Evolutionary conservation across 2,329 filamentous ascomycete species (phyloP).

Genomic region (Cladosporium velox): DNA sequence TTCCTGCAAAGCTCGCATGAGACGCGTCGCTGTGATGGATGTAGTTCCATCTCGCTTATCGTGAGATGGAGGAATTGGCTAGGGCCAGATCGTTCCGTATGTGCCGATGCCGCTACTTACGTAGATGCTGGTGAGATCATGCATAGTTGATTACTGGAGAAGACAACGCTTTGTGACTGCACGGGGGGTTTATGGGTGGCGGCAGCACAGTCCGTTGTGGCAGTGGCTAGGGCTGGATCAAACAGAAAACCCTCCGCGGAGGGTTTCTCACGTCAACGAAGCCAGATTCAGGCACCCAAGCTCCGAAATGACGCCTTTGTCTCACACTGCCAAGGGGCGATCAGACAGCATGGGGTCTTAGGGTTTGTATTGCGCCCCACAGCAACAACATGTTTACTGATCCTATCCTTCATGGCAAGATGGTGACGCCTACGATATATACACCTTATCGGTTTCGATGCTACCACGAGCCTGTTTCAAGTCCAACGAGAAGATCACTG

Average conservation of each 20-base stretch:
- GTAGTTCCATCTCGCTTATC: constrained; percentile 1
- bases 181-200: not conserved
- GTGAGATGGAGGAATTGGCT: not conserved
- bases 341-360: not conserved
- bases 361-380: not conserved
- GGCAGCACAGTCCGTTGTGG: not conserved
- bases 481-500: not conserved
- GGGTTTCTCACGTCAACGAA: not conserved
- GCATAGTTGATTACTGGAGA: not conserved
- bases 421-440: not conserved
- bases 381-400: not conserved
- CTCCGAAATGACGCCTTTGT: not conserved
- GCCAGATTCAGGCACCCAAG: not conserved
- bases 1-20: constrained; percentile 7
- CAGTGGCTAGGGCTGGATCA: not conserved
- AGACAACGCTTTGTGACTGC: too few relatives aligned
- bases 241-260: not conserved
- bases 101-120: not conserved
- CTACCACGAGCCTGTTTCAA: not conserved
- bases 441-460: not conserved
- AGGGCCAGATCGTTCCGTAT: not conserved
- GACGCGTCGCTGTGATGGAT: constrained; percentile 6
- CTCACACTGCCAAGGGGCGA: not conserved
- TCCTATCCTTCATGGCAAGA: not conserved
- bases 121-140: not conserved